Evolutionary conservation across 495 filamentous ascomycete genomes (phyloP).

Genomic region (Hypoxylon lienhwacheense): DNA sequence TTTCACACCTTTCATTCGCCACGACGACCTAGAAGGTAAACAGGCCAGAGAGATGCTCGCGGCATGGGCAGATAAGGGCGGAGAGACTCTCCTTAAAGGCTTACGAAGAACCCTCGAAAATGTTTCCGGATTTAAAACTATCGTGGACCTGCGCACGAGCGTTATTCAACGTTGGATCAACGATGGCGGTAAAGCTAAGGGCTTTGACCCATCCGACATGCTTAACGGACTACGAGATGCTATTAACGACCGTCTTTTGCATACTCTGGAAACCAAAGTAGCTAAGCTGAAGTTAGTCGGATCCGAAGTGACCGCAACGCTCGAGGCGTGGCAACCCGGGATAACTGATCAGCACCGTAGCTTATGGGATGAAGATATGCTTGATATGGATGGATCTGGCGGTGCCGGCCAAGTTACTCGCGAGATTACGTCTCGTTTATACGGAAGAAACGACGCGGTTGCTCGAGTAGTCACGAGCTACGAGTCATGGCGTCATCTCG

Average conservation of each 20-base stretch:
- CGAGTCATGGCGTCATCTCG: constrained; percentile 65
- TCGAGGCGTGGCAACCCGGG: constrained; percentile 56
- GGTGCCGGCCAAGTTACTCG: constrained; percentile 49
- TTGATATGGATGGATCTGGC: constrained; percentile 48
- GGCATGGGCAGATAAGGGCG: constrained; percentile 73
- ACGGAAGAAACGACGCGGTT: constrained; percentile 70
- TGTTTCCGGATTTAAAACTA: constrained; percentile 62
- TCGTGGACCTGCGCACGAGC: constrained; percentile 69
- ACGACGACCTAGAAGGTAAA: constrained; percentile 71
- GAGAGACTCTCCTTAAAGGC: constrained; percentile 62
- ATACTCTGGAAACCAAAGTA: constrained; percentile 61
- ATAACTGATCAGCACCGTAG: constrained; percentile 51
- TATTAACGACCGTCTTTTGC: constrained; percentile 65
- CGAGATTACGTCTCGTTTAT: constrained; percentile 48
- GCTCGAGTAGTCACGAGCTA: constrained; percentile 62
- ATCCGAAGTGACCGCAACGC: constrained; percentile 53
- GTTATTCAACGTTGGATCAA: constrained; percentile 75
- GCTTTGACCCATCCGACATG: constrained; percentile 62
- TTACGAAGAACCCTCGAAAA: constrained; percentile 58
- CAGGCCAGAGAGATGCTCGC: constrained; percentile 67
- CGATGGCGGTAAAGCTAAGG: constrained; percentile 53
- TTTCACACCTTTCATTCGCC: constrained; percentile 87
- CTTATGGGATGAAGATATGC: constrained; percentile 63
- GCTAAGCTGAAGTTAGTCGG: constrained; percentile 61
- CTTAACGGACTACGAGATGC: constrained; percentile 67